A percentile compares a stretch with the other conserved stretches of the same genome.
These are phyloP conservation scores for Trichoderma sp. DNA, from an alignment of 2,329 filamentous ascomycete genomes.

Conservation along the genomic window DNA sequence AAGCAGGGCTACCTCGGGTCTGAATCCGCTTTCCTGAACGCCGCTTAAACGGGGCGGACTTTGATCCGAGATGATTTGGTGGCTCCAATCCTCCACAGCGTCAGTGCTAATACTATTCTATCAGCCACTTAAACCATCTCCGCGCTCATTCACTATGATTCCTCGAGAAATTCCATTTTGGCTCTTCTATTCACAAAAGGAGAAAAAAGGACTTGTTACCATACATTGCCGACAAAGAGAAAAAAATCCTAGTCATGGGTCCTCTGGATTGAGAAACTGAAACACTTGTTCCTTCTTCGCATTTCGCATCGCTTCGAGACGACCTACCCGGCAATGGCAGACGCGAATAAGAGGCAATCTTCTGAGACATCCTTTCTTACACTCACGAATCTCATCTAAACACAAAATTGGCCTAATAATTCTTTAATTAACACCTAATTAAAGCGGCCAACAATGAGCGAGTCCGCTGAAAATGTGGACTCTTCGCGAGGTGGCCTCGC, in stretches of 20 bases:
- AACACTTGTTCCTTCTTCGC: not conserved
- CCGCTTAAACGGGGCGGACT: not conserved
- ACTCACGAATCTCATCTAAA: not conserved
- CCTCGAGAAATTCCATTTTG: not conserved
- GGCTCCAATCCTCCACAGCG: not conserved
- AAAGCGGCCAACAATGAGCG: not conserved
- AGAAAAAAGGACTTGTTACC: not conserved
- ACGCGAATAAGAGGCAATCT: not conserved
- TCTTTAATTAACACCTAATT: not conserved
- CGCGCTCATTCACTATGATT: not conserved
- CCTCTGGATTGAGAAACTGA: not conserved
- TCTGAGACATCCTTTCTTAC: not conserved
- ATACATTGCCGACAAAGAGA: not conserved
- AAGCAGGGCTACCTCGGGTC: not conserved
- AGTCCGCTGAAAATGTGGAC: not conserved
- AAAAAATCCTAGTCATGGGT: not conserved
- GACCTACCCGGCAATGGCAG: not conserved
- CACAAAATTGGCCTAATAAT: not conserved
- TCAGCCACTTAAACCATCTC: not conserved
- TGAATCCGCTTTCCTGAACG: not conserved
- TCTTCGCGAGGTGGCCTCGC: constrained; percentile 1
- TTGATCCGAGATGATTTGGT: not conserved
- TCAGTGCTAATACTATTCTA: not conserved
- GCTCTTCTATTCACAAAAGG: not conserved
- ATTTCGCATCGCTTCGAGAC: not conserved